Percentiles rank a stretch among this genome's conserved stretches.
Conservation (phyloP, 768 basidiomycete genomes). For the Omphalotus guepiniiformis region DNA sequence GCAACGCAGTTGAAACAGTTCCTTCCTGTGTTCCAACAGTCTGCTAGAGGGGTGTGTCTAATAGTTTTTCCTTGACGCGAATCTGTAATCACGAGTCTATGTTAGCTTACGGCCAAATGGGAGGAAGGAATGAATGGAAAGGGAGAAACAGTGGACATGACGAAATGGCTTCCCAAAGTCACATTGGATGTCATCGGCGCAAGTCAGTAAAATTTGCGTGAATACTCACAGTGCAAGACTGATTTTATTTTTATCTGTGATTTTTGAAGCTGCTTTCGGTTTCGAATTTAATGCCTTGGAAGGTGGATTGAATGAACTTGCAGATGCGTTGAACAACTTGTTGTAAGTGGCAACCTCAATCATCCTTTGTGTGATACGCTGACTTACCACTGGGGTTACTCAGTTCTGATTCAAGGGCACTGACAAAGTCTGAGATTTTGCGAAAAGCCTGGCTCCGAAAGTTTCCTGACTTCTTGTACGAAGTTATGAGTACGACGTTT, state of each 20-base stretch:
- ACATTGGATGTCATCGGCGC: constrained; percentile 37
- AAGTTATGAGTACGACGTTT: background rate
- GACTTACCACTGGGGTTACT: background rate
- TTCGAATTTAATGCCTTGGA: constrained; percentile 40
- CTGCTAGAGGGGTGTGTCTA: constrained; percentile 19
- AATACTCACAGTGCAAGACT: constrained; percentile 24
- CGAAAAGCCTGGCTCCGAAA: background rate
- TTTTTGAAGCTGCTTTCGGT: constrained; percentile 27
- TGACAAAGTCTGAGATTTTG: background rate
- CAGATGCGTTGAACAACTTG: constrained; percentile 30
- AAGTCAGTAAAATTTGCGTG: constrained; percentile 22
- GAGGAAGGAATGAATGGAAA: constrained; percentile 19
- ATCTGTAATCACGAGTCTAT: constrained; percentile 15
- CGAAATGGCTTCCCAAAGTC: constrained; percentile 25
- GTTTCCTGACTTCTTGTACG: background rate
- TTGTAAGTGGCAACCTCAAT: constrained; percentile 25
- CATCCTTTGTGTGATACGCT: background rate
- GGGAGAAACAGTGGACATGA: constrained; percentile 20
- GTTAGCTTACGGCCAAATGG: constrained; percentile 24
- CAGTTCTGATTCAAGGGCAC: constrained; percentile 3
- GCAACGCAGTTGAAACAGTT: constrained; percentile 21
- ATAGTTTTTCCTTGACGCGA: background rate
- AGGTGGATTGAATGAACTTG: constrained; percentile 32
- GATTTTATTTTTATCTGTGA: background rate
- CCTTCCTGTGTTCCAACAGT: constrained; percentile 24